Percentiles rank a stretch among this genome's conserved stretches.
Evolutionary conservation across 495 filamentous ascomycete species (phyloP).

Genomic region (Choiromyces venosus): DNA sequence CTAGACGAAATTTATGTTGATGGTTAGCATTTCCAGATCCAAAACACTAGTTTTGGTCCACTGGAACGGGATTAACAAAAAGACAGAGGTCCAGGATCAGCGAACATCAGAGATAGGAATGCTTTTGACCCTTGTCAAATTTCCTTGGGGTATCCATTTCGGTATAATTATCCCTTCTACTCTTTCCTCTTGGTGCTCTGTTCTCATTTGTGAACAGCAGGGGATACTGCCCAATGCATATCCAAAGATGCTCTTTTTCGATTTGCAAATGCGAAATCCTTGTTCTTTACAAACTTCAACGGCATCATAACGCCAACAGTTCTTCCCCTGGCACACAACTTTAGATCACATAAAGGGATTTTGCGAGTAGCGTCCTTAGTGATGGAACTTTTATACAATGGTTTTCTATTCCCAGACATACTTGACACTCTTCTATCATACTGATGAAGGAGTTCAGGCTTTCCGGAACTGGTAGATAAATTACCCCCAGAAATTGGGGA

Average conservation of each 20-base stretch:
- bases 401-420: not conserved
- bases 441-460: constrained; percentile 29
- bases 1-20: constrained; percentile 50
- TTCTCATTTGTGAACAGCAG: constrained; percentile 33
- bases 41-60: not conserved
- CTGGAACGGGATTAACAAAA: not conserved
- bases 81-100: constrained; percentile 48
- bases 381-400: constrained; percentile 43
- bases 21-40: constrained; percentile 29
- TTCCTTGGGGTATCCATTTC: constrained; percentile 47
- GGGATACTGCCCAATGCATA: constrained; percentile 49
- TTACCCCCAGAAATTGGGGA: constrained; percentile 45
- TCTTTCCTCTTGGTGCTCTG: not conserved
- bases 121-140: constrained; percentile 42
- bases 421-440: not conserved
- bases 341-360: constrained; percentile 49
- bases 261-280: constrained; percentile 46
- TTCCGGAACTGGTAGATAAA: constrained; percentile 48
- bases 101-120: constrained; percentile 45
- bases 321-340: constrained; percentile 45
- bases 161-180: constrained; percentile 22
- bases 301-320: constrained; percentile 31
- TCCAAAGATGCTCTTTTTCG: constrained; percentile 48
- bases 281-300: constrained; percentile 46
- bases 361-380: constrained; percentile 45